Evolutionary conservation across 2,329 filamentous ascomycete species (phyloP).

Genomic region (Penicillium sp.): DNA sequence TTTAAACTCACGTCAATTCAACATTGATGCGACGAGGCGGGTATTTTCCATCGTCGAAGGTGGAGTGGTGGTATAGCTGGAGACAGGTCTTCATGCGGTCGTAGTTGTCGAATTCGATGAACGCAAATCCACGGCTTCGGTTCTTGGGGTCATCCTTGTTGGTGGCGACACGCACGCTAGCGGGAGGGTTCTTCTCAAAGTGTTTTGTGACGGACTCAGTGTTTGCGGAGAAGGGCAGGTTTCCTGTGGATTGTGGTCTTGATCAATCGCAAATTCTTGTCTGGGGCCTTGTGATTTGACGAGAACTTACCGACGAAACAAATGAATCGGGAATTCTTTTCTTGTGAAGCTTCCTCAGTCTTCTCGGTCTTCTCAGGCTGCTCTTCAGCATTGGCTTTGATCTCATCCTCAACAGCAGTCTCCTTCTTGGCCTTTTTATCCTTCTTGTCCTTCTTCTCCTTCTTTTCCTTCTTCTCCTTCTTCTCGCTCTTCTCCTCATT

Average conservation of each 20-base stretch:
- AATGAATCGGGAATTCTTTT: constrained; percentile 63
- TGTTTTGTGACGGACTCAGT: constrained; percentile 68
- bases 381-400: constrained; percentile 14
- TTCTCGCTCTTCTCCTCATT: constrained; percentile 17
- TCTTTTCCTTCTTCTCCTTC: constrained; percentile 10
- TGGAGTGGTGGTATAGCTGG: constrained; percentile 84
- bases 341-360: constrained; percentile 4
- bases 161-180: constrained; percentile 70
- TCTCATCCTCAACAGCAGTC: constrained; percentile 14
- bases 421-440: constrained; percentile 17
- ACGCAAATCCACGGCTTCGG: constrained; percentile 74
- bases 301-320: constrained; percentile 66
- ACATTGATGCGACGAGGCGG: constrained; percentile 80
- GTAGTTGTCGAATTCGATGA: constrained; percentile 84
- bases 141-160: constrained; percentile 59
- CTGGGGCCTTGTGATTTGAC: neutral
- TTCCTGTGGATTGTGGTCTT: constrained; percentile 55
- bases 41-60: constrained; percentile 62
- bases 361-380: constrained; percentile 3
- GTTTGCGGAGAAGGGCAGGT: constrained; percentile 83
- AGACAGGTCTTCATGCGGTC: constrained; percentile 92
- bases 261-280: neutral
- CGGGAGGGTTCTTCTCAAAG: constrained; percentile 74
- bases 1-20: constrained; percentile 71
- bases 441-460: constrained; percentile 16